phyloP scores from a whole-genome alignment of 768 basidiomycete genomes.

The Trichaptum fuscoviolaceum region DNA sequence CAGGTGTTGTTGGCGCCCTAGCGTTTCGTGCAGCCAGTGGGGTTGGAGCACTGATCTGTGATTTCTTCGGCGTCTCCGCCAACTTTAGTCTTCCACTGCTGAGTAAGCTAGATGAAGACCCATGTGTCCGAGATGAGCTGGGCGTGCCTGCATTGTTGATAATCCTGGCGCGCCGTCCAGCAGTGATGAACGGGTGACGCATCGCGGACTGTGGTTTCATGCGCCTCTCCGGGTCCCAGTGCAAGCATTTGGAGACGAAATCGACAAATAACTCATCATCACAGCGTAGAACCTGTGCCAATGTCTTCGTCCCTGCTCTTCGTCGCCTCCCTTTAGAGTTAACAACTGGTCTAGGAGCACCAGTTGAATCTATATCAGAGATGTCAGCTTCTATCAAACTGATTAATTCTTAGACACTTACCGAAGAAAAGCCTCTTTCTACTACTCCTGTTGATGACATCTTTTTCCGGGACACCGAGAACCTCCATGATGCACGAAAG shows the following conservation, averaged over 20 bases:
- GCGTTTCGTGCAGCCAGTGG: conserved; percentile 68
- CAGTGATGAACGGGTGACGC: conserved; percentile 83
- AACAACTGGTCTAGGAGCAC: conserved; percentile 87
- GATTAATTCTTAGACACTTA: conserved; percentile 22
- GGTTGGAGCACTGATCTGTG: conserved; percentile 83
- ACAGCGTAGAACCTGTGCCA: conserved; percentile 83
- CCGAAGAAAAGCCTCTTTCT: conserved; percentile 96
- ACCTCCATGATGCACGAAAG: conserved; percentile 99
- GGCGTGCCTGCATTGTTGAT: conserved; percentile 34
- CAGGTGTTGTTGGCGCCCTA: conserved; percentile 11
- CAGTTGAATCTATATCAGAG: conserved; percentile 68
- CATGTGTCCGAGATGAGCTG: conserved; percentile 45
- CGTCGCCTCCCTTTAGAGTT: conserved; percentile 95
- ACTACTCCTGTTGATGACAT: conserved; percentile 89
- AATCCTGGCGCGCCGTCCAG: conserved; percentile 52
- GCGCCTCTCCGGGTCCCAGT: conserved; percentile 96
- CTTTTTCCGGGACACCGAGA: conserved; percentile 90
- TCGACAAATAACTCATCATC: conserved; percentile 96
- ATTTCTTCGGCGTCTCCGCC: conserved; percentile 82
- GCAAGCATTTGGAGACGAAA: conserved; percentile 94
- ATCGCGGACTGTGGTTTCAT: conserved; percentile 91
- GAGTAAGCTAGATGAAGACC: conserved; percentile 55
- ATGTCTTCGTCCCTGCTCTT: conserved; percentile 85
- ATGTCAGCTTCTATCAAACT: background rate
- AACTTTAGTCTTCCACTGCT: conserved; percentile 41